Evolutionary conservation across 352 stramenopile species (phyloP), one percentile per base, ranked within the genome.

Genomic region (Phytophthora foliorum): DNA sequence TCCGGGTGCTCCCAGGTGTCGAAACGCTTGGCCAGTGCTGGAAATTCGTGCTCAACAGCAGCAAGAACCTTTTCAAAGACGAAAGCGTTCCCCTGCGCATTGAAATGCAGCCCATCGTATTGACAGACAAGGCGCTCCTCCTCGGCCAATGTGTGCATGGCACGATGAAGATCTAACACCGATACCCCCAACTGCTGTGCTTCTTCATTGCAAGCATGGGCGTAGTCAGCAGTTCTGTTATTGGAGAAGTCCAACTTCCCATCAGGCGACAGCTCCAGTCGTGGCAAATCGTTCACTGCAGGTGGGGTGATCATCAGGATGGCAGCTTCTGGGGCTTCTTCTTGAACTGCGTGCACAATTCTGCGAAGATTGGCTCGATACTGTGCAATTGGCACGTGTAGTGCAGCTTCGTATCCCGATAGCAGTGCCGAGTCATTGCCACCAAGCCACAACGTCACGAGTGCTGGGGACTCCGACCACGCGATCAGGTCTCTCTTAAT

Each of bases 371-470:
- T 89, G 41, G 46, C 45, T 22, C 70, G 69, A 55, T 86, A 91
- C 14, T 72, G 55, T 1, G 53, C 57, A 3, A 91, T 57, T 36
- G 80, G 72, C 31, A 92, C 76, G 54, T 90, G 78, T 46, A 86
- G 67, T 21, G 53, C 48, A 36, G 53, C 54, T 29, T 74, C 59
- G 27, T 54, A 63, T 2, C 81, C 81, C 13, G 60, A 67, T 14
- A 54, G 46, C 14, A 90, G 59, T 4, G 82, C 79, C 16, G 84
- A 82, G 57, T 92, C 84, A 41, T 92, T 92, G 21, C 80, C 72
- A 29, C 81, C 84, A n/a, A 92, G 71, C 77, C 78, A 90, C 3
- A 92, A 51, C 9, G 74, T 74, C 67, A 88, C 75, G 6, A 88
- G 45, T 27, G 66, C 54, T 39, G 77, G 74, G 32, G 68, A 38